Base-by-base conservation (phyloP, 2,329 filamentous ascomycete genomes). In the Fonsecaea multimorphosa region DNA sequence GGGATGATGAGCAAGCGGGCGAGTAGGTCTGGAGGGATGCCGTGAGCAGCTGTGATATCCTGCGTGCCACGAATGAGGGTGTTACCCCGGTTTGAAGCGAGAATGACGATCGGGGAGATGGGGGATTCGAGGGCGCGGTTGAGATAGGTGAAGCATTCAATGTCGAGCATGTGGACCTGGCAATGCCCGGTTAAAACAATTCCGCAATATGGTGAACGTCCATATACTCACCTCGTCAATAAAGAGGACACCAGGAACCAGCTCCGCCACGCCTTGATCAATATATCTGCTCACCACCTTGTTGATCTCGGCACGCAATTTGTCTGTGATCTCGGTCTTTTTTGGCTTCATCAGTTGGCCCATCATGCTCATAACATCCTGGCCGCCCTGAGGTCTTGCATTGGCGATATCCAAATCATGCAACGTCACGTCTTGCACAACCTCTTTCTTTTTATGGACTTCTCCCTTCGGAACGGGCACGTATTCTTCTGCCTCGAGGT, bases 291-390 rank as follows among this genome's bases (percentile, higher is more conserved):
- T 97, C 72, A 99, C 95, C 32, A 99, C 94, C 83, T 98, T 98
- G 87, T 99, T 97, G 83, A 99, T 98, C 82, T 99, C 95, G 63
- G 87, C 84, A 67, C 95, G 88, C 75, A 99, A 83, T 83, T 99
- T 99, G 80, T 99, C 95, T 32, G 95, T 99, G 75, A 99, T 98
- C 79, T 99, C 95, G 5, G 95, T 99, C 89, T 97, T 97, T 84
- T 96, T 96, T 68, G 95, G 95, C 86, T 98, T 98, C 93, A 98
- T 97, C 75, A 99, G 82, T 80, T 99, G 95, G 74, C 95, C 95
- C 94, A 99, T 98, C 95, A 99, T 98, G 83, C 93, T 97, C 93
- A 99, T 98, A 72, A 99, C 96, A 78, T 99, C 95, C 83, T 99
- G 95, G 52, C 95, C 95, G 60, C 95, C 95, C 82, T 98, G 93